phyloP scores from a whole-genome alignment of 495 filamentous ascomycete species.

The Oleoguttula mirabilis region DNA sequence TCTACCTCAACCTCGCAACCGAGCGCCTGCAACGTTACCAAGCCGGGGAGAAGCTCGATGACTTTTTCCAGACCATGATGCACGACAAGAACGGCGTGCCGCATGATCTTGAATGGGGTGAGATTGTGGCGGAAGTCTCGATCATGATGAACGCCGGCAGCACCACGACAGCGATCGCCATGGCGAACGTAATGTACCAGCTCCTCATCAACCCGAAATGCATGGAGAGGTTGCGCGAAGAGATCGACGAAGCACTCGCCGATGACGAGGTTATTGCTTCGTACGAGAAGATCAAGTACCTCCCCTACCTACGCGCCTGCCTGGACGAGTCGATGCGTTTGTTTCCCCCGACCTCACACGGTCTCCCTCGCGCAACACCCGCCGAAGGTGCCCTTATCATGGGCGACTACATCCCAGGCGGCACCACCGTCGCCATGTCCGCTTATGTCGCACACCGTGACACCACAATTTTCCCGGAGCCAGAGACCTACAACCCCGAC shows the following conservation, averaged over 20 bases:
- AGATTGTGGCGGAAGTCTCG: constrained; percentile 24
- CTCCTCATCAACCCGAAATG: constrained; percentile 42
- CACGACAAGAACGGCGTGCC: constrained; percentile 36
- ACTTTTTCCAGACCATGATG: constrained; percentile 47
- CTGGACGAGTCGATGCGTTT: constrained; percentile 30
- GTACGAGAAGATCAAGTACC: constrained; percentile 35
- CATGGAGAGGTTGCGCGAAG: constrained; percentile 42
- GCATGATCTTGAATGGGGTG: constrained; percentile 26
- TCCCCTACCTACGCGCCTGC: constrained; percentile 30
- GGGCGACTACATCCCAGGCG: constrained; percentile 23
- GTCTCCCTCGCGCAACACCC: constrained; percentile 23
- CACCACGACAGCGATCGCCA: constrained; percentile 43
- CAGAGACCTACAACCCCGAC: constrained; percentile 23
- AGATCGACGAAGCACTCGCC: constrained; percentile 37
- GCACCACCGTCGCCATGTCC: constrained; percentile 19
- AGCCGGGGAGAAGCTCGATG: constrained; percentile 42
- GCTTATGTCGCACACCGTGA: constrained; percentile 21
- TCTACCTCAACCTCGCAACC: constrained; percentile 15
- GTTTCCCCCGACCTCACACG: constrained; percentile 21
- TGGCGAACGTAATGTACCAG: constrained; percentile 42
- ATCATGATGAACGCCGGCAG: constrained; percentile 43
- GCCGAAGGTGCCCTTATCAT: constrained; percentile 19
- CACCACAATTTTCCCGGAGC: constrained; percentile 16
- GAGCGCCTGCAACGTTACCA: constrained; percentile 27
- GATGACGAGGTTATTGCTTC: constrained; percentile 30